Conservation (phyloP, 306 rosid genomes). For the Ziziphus jujuba region DNA sequence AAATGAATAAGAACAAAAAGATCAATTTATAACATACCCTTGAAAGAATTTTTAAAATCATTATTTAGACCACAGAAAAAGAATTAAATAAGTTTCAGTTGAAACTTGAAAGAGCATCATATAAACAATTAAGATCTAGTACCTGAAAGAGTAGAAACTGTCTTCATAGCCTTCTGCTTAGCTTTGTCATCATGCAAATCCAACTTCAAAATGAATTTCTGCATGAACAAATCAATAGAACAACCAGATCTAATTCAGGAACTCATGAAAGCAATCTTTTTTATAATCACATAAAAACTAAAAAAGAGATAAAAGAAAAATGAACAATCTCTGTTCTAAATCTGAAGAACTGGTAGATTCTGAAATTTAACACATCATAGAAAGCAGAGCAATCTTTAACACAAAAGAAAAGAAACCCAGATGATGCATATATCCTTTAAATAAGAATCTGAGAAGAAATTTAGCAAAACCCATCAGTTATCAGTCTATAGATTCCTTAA, state of each 20-base stretch:
- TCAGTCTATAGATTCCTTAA: slow-evolving; percentile 22
- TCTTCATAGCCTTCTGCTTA: slow-evolving; percentile 89
- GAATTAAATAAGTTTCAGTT: neutral
- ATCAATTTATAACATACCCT: neutral
- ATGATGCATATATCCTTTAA: slow-evolving; percentile 11
- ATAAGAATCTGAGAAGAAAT: slow-evolving; percentile 18
- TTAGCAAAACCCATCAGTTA: slow-evolving; percentile 21
- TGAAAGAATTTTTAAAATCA: neutral
- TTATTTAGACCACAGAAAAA: slow-evolving; percentile 6
- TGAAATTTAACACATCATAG: neutral
- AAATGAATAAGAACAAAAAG: slow-evolving; percentile 19
- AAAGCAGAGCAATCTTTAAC: too few relatives aligned
- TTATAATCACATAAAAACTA: neutral
- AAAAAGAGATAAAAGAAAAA: neutral
- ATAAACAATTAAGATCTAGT: slow-evolving; percentile 20
- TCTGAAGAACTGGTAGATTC: neutral
- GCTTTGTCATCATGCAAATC: slow-evolving; percentile 77
- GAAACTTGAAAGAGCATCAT: neutral
- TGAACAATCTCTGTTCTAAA: neutral
- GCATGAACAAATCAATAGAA: slow-evolving; percentile 32
- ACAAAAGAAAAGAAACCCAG: neutral
- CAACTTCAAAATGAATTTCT: slow-evolving; percentile 78
- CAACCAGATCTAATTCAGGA: slow-evolving; percentile 21
- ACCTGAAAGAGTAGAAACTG: slow-evolving; percentile 84
- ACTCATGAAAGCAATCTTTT: neutral